A percentile compares a stretch with the other conserved stretches of the same genome.
Evolutionary conservation across 1,139 yeast genomes (phyloP).

Genomic region (Lodderomyces orthopsilosis): DNA sequence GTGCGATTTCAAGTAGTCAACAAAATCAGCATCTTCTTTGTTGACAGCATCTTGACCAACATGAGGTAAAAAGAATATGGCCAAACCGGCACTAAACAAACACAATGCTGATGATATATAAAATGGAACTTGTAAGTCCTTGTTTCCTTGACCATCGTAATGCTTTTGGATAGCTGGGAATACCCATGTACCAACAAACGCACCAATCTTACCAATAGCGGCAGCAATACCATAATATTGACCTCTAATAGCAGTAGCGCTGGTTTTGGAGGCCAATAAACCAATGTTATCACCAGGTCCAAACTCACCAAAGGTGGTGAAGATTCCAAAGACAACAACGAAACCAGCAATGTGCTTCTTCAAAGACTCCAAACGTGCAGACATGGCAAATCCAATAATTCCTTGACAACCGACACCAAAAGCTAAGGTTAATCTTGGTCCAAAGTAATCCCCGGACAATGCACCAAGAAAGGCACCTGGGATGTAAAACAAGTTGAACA

Average conservation of each 20-base stretch:
- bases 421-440: conserved; percentile 77
- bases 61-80: conserved; percentile 71
- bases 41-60: conserved; percentile 81
- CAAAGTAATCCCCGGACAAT: conserved; percentile 70
- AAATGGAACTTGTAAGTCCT: conserved; percentile 68
- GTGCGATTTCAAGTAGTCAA: conserved; percentile 55
- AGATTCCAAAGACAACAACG: conserved; percentile 82
- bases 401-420: conserved; percentile 73
- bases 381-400: conserved; percentile 81
- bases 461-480: conserved; percentile 92
- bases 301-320: conserved; percentile 82
- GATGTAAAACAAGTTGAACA: conserved; percentile 78
- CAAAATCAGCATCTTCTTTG: conserved; percentile 70
- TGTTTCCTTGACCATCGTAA: conserved; percentile 25
- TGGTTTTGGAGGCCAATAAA: conserved; percentile 78
- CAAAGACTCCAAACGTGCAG: conserved; percentile 60
- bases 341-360: conserved; percentile 68
- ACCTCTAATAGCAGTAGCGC: conserved; percentile 86
- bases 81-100: conserved; percentile 64
- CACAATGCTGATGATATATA: conserved; percentile 79
- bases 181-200: conserved; percentile 84
- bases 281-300: conserved; percentile 96
- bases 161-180: conserved; percentile 69
- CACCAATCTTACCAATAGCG: conserved; percentile 88
- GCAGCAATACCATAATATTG: conserved; percentile 91